Conservation (phyloP, 1,284 basidiomycete genomes). For the Anthracocystis walkeri region DNA sequence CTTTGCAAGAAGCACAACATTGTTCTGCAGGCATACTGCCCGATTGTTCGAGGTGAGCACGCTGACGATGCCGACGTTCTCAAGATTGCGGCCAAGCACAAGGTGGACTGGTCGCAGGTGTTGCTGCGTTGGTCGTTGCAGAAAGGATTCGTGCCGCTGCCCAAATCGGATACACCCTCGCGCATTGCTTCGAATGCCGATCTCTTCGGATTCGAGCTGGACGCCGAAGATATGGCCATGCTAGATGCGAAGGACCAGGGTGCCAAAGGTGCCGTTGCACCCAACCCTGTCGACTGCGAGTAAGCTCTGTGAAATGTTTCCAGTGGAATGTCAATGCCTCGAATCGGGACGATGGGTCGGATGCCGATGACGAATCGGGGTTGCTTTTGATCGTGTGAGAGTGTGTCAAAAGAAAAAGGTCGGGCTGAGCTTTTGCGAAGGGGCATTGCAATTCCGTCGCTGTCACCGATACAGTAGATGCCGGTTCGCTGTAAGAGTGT, state of each 20-base stretch:
- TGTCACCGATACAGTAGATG: too few relatives aligned
- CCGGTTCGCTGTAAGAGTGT: too few relatives aligned
- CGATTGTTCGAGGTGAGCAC: constrained; percentile 43
- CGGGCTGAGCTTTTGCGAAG: too few relatives aligned
- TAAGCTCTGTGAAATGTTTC: not conserved
- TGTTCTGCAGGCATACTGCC: constrained; percentile 50
- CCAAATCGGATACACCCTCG: constrained; percentile 52
- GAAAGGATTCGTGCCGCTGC: constrained; percentile 51
- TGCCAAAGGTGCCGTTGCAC: constrained; percentile 40
- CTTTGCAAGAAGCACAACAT: constrained; percentile 45
- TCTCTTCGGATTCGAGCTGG: constrained; percentile 44
- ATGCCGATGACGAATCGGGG: too few relatives aligned
- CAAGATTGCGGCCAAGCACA: constrained; percentile 43
- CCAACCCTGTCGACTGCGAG: constrained; percentile 40
- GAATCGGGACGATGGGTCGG: too few relatives aligned
- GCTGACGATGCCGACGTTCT: constrained; percentile 30
- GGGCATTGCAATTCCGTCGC: too few relatives aligned
- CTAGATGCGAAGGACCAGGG: constrained; percentile 46
- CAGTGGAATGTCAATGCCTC: too few relatives aligned
- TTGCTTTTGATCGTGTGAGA: too few relatives aligned
- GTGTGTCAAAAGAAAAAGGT: too few relatives aligned
- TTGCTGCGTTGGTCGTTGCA: constrained; percentile 46
- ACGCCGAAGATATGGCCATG: constrained; percentile 39
- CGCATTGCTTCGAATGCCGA: constrained; percentile 55
- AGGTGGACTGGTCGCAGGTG: constrained; percentile 48